Evolutionary conservation across 306 rosid species (phyloP), one percentile per base, ranked within the genome.

Genomic region (Parietaria judaica): DNA sequence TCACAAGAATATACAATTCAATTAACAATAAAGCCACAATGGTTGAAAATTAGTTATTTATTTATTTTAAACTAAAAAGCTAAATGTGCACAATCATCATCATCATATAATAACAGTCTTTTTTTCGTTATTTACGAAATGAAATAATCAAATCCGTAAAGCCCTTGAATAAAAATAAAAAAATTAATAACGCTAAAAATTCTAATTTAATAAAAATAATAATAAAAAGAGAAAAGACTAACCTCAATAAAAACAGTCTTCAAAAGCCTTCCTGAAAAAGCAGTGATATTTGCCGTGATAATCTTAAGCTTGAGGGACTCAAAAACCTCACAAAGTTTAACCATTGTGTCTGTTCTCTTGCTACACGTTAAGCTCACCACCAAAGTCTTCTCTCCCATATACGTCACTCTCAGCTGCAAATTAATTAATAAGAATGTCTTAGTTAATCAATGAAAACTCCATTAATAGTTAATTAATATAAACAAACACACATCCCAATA

Each of bases 241-340:
- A 89, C 97, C 99, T 94, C 91, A 14, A 94, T 70, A 90, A 94
- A 79, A 78, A 84, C 84, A 3, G 99, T 89, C 72, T 86, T 94
- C 70, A 80, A 58, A 64, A 94, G 87, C 73, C 81, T 79, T 38
- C 86, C 99, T 9, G 95, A 73, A 31, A 89, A 71, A 45, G 89
- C 70, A 51, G 91, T 81, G 38, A 94, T 78, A 49, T 78, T 94
- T 8, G 87, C 88, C 1, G 95, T 86, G 17, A 94, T 75, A 31
- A 94, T 78, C 66, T 86, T 94, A 15, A 94, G 89, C 81, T 86
- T 94, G 77, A 94, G 69, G 48, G 99, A 94, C 73, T 94, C 99
- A 17, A 94, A 88, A 10, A 81, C 91, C 41, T 89, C 81, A 16
- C 99, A 94, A 38, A 94, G 66, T 74, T 89, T 94, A 34, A 86